phyloP scores from a whole-genome alignment of 805 yeast genomes.

The Yamadazyma endophytica region DNA sequence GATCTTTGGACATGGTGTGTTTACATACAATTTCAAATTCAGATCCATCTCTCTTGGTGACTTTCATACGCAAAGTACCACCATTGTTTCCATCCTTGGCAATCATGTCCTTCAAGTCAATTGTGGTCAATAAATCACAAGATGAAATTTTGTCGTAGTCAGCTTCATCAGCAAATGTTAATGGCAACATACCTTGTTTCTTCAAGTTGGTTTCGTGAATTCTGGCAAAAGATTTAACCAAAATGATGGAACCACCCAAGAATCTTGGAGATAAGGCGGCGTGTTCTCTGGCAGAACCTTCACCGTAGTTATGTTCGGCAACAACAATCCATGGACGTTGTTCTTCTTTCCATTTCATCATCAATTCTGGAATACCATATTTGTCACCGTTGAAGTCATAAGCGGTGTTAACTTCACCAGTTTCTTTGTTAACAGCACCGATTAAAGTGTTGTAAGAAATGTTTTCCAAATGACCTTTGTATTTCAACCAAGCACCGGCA shows the following conservation, averaged over 20 bases:
- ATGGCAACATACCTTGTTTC: constrained; percentile 96
- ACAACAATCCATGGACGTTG: constrained; percentile 87
- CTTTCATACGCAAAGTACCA: constrained; percentile 66
- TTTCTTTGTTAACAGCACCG: constrained; percentile 95
- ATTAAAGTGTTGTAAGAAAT: constrained; percentile 92
- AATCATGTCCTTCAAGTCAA: constrained; percentile 71
- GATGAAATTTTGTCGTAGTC: constrained; percentile 81
- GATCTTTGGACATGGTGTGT: constrained; percentile 97
- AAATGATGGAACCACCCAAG: constrained; percentile 83
- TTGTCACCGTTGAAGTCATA: constrained; percentile 78
- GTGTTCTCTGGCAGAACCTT: constrained; percentile 98
- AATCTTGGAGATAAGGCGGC: constrained; percentile 96
- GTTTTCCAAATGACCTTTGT: constrained; percentile 95
- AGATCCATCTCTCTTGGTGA: constrained; percentile 73
- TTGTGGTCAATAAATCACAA: constrained; percentile 75
- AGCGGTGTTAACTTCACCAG: constrained; percentile 91
- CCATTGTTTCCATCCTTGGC: constrained; percentile 85
- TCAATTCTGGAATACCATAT: constrained; percentile 87
- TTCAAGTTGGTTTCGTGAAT: constrained; percentile 97
- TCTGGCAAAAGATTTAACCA: constrained; percentile 95
- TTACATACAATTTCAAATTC: constrained; percentile 67
- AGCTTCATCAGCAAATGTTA: constrained; percentile 83
- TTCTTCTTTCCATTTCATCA: constrained; percentile 92
- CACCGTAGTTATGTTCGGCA: constrained; percentile 98
- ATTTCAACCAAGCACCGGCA: constrained; percentile 98